Evolutionary conservation across 495 filamentous ascomycete genomes (phyloP).

Genomic region (Paragyromitra xinjiangensis): DNA sequence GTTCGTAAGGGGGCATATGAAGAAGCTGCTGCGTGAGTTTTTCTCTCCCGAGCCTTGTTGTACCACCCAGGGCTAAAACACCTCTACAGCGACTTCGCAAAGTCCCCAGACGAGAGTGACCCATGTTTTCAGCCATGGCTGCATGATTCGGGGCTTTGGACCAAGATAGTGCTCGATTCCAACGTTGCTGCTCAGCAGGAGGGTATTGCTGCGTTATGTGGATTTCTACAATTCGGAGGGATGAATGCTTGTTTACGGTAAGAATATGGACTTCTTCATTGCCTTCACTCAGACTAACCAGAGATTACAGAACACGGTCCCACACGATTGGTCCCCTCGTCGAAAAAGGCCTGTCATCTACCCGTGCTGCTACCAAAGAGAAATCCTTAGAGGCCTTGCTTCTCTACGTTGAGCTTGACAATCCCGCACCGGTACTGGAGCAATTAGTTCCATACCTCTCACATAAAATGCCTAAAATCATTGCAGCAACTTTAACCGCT

Average conservation of each 20-base stretch:
- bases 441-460: slow-evolving; percentile 85
- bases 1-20: slow-evolving; percentile 95
- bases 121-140: slow-evolving; percentile 85
- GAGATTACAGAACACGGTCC: slow-evolving; percentile 70
- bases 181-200: slow-evolving; percentile 98
- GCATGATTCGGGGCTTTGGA: slow-evolving; percentile 86
- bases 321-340: slow-evolving; percentile 78
- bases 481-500: slow-evolving; percentile 82
- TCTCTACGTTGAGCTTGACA: slow-evolving; percentile 89
- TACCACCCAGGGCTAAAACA: slow-evolving; percentile 17
- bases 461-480: slow-evolving; percentile 93
- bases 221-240: slow-evolving; percentile 89
- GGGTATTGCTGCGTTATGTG: slow-evolving; percentile 82
- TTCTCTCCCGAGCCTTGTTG: background rate
- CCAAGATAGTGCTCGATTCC: slow-evolving; percentile 89
- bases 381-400: slow-evolving; percentile 86
- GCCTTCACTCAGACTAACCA: slow-evolving; percentile 33
- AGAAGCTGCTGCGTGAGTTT: slow-evolving; percentile 67
- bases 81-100: slow-evolving; percentile 68
- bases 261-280: slow-evolving; percentile 29
- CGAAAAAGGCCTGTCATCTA: slow-evolving; percentile 90
- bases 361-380: slow-evolving; percentile 85
- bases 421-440: slow-evolving; percentile 84
- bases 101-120: slow-evolving; percentile 85
- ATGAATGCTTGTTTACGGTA: slow-evolving; percentile 77